These are phyloP conservation scores for Berberis thunbergii DNA, from an alignment of 164 flowering plant species.

Conservation along the genomic window DNA sequence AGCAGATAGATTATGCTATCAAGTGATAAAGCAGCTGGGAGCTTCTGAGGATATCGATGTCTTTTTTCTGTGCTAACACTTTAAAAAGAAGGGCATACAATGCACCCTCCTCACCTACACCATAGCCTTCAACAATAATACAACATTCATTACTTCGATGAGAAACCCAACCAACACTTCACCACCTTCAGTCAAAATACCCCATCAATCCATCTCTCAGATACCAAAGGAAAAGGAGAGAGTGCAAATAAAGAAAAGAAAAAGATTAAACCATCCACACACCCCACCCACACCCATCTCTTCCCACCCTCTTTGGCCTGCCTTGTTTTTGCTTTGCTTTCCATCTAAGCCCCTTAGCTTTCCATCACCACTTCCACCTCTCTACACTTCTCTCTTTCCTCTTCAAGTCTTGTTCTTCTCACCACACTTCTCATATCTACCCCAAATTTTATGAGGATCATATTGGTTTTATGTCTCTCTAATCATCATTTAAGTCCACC, in stretches of 20 bases:
- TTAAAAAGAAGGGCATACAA: no score
- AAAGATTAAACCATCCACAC: conserved; percentile 12
- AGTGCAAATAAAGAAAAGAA: conserved; percentile 14
- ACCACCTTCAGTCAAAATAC: conserved; percentile 44
- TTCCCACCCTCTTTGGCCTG: neutral
- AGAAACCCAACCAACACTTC: conserved; percentile 34
- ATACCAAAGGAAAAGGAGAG: conserved; percentile 12
- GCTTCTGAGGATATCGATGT: no score
- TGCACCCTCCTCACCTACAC: neutral
- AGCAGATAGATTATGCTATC: no score
- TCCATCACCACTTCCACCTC: conserved; percentile 9
- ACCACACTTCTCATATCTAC: neutral
- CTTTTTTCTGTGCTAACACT: no score
- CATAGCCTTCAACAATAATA: conserved; percentile 11
- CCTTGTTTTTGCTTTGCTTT: conserved; percentile 21
- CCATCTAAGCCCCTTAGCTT: conserved; percentile 23
- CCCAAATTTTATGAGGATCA: neutral
- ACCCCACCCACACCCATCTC: conserved; percentile 4
- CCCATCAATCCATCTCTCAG: conserved; percentile 16
- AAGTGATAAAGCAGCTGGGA: no score
- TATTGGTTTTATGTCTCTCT: conserved; percentile 1
- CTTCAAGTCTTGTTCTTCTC: no score
- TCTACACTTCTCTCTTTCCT: neutral
- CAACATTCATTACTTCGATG: conserved; percentile 34
- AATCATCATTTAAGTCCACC: neutral